phyloP scores from a whole-genome alignment of 2,329 filamentous ascomycete genomes.

The Talaromyces sp. region DNA sequence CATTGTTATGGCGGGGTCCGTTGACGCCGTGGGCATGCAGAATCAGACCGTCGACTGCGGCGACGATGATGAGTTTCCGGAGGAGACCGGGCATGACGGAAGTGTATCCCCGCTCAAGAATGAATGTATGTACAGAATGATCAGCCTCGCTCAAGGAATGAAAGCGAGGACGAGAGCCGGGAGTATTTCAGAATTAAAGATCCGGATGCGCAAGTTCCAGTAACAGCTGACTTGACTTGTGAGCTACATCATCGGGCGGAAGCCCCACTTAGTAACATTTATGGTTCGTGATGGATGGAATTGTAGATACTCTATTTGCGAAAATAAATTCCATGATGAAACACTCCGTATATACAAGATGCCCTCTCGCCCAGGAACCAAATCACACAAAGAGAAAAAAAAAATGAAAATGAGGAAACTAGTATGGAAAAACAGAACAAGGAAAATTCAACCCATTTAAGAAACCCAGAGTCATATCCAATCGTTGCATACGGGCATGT shows the following conservation, averaged over 20 bases:
- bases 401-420: conserved; percentile 11
- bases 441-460: conserved; percentile 21
- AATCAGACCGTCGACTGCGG: conserved; percentile 79
- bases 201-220: conserved; percentile 20
- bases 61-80: conserved; percentile 78
- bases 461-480: conserved; percentile 32
- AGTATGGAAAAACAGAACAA: conserved; percentile 15
- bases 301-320: conserved; percentile 2
- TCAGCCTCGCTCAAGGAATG: conserved; percentile 1
- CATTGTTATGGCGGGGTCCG: conserved; percentile 44
- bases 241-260: conserved; percentile 28
- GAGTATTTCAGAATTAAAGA: neutral
- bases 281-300: neutral
- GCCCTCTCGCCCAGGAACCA: conserved; percentile 16
- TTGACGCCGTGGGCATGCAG: conserved; percentile 68
- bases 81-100: conserved; percentile 71
- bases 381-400: conserved; percentile 11
- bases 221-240: conserved; percentile 28
- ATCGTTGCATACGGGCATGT: conserved; percentile 31
- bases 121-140: neutral
- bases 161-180: neutral
- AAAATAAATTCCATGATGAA: conserved; percentile 12
- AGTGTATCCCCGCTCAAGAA: neutral
- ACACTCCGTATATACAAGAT: conserved; percentile 28
- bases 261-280: conserved; percentile 22